These are phyloP conservation scores for Sphaerulina vaccinii DNA, from an alignment of 2,329 filamentous ascomycete species.

Conservation along the genomic window DNA sequence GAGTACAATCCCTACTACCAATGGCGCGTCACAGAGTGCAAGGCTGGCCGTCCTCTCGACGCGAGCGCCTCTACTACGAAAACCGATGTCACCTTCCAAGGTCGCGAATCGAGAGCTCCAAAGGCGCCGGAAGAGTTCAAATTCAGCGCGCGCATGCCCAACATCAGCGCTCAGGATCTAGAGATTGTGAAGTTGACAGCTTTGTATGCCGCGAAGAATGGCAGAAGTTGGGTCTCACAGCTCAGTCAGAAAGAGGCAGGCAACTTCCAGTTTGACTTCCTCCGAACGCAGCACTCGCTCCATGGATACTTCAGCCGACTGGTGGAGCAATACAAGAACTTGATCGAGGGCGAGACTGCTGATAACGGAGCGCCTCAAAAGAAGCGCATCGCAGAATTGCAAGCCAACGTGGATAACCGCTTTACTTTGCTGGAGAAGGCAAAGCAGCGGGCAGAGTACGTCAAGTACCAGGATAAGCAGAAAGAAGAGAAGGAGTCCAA, in stretches of 20 bases:
- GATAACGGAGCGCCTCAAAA: slow-evolving; percentile 71
- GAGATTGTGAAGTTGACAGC: slow-evolving; percentile 73
- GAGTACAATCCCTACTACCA: slow-evolving; percentile 84
- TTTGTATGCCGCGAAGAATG: slow-evolving; percentile 88
- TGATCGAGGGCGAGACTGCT: slow-evolving; percentile 67
- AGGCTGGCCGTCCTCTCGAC: slow-evolving; percentile 76
- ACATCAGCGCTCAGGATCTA: slow-evolving; percentile 92
- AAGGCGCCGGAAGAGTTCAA: slow-evolving; percentile 82
- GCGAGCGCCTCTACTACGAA: slow-evolving; percentile 42
- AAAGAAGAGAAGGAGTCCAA: slow-evolving; percentile 87
- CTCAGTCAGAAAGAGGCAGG: slow-evolving; percentile 83
- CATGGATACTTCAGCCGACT: slow-evolving; percentile 93
- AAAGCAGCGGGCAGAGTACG: slow-evolving; percentile 82
- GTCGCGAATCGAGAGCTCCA: slow-evolving; percentile 73
- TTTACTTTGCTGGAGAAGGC: slow-evolving; percentile 77
- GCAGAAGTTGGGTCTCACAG: slow-evolving; percentile 85
- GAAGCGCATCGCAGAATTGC: slow-evolving; percentile 69
- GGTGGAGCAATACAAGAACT: slow-evolving; percentile 86
- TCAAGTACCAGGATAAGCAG: slow-evolving; percentile 78
- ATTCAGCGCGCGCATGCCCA: slow-evolving; percentile 95
- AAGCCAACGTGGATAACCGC: slow-evolving; percentile 73
- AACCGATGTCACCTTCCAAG: slow-evolving; percentile 43
- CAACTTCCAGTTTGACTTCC: slow-evolving; percentile 95
- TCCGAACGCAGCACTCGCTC: slow-evolving; percentile 90
- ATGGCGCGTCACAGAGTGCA: slow-evolving; percentile 87